Evolutionary conservation across 768 basidiomycete genomes (phyloP), one percentile per base, ranked within the genome.

Genomic region (Serpula lacrymans): DNA sequence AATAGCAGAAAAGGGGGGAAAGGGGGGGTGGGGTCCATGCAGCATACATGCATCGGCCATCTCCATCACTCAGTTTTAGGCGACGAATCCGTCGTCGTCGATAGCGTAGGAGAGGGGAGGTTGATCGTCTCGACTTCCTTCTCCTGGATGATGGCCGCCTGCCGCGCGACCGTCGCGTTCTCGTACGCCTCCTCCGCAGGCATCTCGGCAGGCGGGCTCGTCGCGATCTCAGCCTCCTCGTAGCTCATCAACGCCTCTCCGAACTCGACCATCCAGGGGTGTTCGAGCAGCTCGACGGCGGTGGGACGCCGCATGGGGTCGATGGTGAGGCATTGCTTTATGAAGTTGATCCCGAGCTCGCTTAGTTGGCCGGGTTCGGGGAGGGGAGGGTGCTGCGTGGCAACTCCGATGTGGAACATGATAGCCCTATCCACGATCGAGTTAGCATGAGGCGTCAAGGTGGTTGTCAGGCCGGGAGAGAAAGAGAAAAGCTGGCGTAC

Each of bases 371-470:
- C 82, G 6, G 88, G 77, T 51, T 97, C 93, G 3, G 96, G 96
- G 11, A 99, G 68, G 6, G 93, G 94, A 13, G 96, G 96, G 54
- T 96, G 92, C 52, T 98, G 88, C 3, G 92, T 95, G 6, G 94
- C 88, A 32, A 96, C 90, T 32, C 95, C 95, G 42, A 97, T 96
- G 58, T 95, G 93, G 72, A 95, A 98, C 95, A 97, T 97, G 66
- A 97, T 95, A n/a, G 95, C 94, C 94, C 94, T 95, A 52, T 2
- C 12, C n/a, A n/a, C n/a, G n/a, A n/a, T n/a, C n/a, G n/a, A n/a
- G n/a, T n/a, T n/a, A n/a, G n/a, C n/a, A n/a, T n/a, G n/a, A n/a
- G n/a, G n/a, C n/a, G n/a, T n/a, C 34, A 37, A 25, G 17, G 38
- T 47, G 22, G 34, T 41, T 43, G 29, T 39, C n/a, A 34, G 6